Conservation (phyloP, 1,139 yeast species). For the Meyerozyma elateridarum region DNA sequence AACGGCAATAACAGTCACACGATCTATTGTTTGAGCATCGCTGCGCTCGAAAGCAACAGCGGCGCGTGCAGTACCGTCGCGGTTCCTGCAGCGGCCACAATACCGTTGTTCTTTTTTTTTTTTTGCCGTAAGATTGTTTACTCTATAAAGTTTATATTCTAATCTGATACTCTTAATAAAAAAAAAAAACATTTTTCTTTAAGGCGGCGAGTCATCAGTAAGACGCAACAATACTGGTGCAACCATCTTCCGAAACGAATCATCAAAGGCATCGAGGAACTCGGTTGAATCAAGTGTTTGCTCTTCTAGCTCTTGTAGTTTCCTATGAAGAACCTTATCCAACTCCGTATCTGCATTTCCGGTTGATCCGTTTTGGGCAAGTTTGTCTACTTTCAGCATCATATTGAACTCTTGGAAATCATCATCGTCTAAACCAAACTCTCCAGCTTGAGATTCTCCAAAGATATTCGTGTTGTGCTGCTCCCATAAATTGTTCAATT, state of each 20-base stretch:
- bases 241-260: conserved; percentile 5
- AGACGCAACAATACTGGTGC: no score
- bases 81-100: no score
- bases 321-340: conserved; percentile 11
- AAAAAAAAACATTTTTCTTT: no score
- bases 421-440: conserved; percentile 55
- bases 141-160: no score
- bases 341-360: conserved; percentile 6
- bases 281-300: conserved; percentile 6
- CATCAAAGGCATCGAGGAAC: conserved; percentile 13
- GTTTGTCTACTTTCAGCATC: conserved; percentile 17
- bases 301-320: conserved; percentile 7
- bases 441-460: conserved; percentile 34
- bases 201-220: no score
- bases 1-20: no score
- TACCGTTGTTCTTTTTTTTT: no score
- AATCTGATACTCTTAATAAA: no score
- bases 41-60: no score
- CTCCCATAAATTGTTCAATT: conserved; percentile 48
- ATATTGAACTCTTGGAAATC: conserved; percentile 54
- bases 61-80: no score
- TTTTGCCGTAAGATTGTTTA: no score
- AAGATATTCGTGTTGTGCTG: conserved; percentile 40
- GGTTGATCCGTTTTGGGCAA: neutral
- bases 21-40: no score